A percentile compares a stretch with the other conserved stretches of the same genome.
Conservation (phyloP, 129 eudicot species). For the Chrysanthemum makinoi region DNA sequence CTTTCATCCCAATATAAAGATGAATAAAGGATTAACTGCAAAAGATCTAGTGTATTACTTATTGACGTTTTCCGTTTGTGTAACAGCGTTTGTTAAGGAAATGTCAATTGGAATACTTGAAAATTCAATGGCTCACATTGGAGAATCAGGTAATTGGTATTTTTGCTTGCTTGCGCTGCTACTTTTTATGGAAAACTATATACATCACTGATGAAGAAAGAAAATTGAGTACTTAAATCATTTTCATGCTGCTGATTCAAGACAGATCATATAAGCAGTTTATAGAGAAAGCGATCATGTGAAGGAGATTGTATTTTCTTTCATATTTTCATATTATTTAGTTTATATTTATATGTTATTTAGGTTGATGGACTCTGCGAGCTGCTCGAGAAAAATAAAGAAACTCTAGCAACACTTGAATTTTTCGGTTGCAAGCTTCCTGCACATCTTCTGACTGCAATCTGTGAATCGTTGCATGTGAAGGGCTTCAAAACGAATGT, state of each 20-base stretch:
- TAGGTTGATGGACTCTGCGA: slow-evolving; percentile 87
- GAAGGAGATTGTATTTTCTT: slow-evolving; percentile 3
- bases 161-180: slow-evolving; percentile 1
- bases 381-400: slow-evolving; percentile 56
- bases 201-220: not conserved
- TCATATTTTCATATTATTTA: too few relatives aligned
- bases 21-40: not conserved
- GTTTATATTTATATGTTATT: not conserved
- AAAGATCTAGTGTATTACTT: not conserved
- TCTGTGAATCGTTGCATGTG: slow-evolving; percentile 49
- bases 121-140: slow-evolving; percentile 64
- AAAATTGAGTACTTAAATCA: not conserved
- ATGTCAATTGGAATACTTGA: slow-evolving; percentile 49
- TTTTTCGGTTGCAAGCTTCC: slow-evolving; percentile 75
- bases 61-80: slow-evolving; percentile 18
- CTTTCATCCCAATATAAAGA: not conserved
- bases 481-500: slow-evolving; percentile 44
- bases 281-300: too few relatives aligned
- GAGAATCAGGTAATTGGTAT: slow-evolving; percentile 54
- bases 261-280: slow-evolving; percentile 26
- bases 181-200: slow-evolving; percentile 2
- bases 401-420: slow-evolving; percentile 50
- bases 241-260: too few relatives aligned
- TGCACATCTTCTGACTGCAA: slow-evolving; percentile 49
- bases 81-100: slow-evolving; percentile 63